Base-by-base conservation (phyloP, 208 protist genomes). In the Entamoeba dispar region DNA sequence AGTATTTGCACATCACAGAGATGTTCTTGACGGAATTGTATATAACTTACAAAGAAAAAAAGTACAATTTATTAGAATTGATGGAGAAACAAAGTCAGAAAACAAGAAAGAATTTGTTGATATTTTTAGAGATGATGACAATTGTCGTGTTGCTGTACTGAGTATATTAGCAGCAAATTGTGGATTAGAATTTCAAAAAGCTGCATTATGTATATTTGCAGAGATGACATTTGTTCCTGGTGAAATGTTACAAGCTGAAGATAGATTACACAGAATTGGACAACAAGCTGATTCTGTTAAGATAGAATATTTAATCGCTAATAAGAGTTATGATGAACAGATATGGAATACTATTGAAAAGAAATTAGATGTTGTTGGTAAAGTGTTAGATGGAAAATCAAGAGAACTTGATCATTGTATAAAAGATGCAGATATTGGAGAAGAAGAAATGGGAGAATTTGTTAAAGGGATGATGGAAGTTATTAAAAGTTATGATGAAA, bases 181-280 rank as follows among this genome's bases (percentile, higher is more conserved):
- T 43, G 93, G 93, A 7, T n/a, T 94, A 10, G 50, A 55, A 17
- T 86, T 94, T 27, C 34, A 22, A 49, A 61, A 22, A 31, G 52
- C 93, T 6, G 10, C 61, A 3, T 10, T 38, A 3, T 55, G 69
- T 17, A 61, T 94, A 38, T 94, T 94, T 12, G 93, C 93, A 22
- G 93, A 94, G n/a, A 43, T 94, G 12, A 52, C 14, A 22, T 94
- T 92, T 92, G 61, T 86, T 8, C 93, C 93, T 22, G 93, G 93
- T 6, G 12, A 49, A 15, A 47, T 93, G 34, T 10, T 49, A 8
- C 93, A 94, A 93, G 93, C 93, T n/a, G 93, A 94, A 69, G 93
- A 94, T 47, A 15, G 93, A 91, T 47, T 93, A n/a, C 93, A 94
- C 8, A 22, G 93, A 86, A 94, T 94, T 22, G 93, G 93, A 34